These are phyloP conservation scores for Mycena crocata DNA, from an alignment of 768 basidiomycete genomes.

Conservation along the genomic window DNA sequence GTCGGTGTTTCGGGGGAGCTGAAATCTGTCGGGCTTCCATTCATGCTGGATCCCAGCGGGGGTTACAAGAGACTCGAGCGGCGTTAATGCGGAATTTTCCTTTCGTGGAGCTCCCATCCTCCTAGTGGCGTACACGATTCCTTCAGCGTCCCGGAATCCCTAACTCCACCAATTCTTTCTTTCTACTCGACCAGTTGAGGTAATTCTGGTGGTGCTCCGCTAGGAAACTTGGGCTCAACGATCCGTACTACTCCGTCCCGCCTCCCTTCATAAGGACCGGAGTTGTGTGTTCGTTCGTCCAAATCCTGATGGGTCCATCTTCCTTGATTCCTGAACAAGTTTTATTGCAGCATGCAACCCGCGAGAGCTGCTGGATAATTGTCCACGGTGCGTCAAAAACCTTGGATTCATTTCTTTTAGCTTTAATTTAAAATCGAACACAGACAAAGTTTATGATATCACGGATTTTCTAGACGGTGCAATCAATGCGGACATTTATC, in stretches of 20 bases:
- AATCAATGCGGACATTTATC: conserved; percentile 22
- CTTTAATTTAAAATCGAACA: too few species aligned
- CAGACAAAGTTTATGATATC: conserved; percentile 65
- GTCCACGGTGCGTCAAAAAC: conserved; percentile 60
- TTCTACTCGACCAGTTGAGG: not conserved
- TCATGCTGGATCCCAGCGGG: not conserved
- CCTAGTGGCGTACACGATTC: not conserved
- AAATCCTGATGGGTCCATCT: not conserved
- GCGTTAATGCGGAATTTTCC: conserved; percentile 20
- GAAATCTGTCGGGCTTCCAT: too few species aligned
- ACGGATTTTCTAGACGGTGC: conserved; percentile 64
- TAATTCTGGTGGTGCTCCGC: conserved; percentile 5
- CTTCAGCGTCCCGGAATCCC: not conserved
- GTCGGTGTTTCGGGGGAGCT: too few species aligned
- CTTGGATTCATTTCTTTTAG: too few species aligned
- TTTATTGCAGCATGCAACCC: conserved; percentile 23
- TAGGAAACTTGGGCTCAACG: not conserved
- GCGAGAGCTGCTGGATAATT: conserved; percentile 73
- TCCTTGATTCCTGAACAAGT: conserved; percentile 21
- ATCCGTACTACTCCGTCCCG: not conserved
- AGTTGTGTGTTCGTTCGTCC: not conserved
- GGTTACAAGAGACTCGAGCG: not conserved
- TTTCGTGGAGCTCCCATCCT: not conserved
- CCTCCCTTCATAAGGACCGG: conserved; percentile 2
- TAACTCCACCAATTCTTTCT: conserved; percentile 17